Base-by-base conservation (phyloP, 1,284 basidiomycete species). In the Pseudozyma tsukubaensis region DNA sequence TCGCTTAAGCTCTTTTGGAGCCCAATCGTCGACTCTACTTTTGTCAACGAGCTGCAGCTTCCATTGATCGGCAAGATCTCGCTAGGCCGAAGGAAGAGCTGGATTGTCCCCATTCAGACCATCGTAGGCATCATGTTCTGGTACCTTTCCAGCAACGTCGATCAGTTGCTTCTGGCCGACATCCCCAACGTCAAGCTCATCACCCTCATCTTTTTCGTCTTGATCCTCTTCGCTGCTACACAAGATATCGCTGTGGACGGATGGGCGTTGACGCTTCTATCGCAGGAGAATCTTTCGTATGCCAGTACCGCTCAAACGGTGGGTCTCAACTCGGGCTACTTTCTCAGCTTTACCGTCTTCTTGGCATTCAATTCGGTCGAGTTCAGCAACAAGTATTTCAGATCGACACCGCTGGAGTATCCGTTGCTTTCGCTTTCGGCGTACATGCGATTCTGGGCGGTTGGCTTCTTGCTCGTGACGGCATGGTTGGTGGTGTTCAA, bases 161-260 rank as follows among this genome's bases (percentile, higher is more conserved):
- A 94, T 77, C 88, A 88, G 68, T 88, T 97, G 72, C 88, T 99
- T 81, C 89, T 92, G 54, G 89, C 92, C 77, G 95, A 96, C 80
- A 35, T 65, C 44, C 89, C 94, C 42, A 90, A 97, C 85, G 88
- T 99, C 50, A 85, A 88, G 53, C 89, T 91, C 77, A 87, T 99
- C 59, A 97, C 97, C 2, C 86, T 89, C 58, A 87, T 96, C 43
- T 99, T 98, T 82, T 94, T 94, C 16, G 89, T 90, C 8, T 89
- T 99, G 42, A 95, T 75, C 34, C 89, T 95, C 68, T 92, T 99
- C 76, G 96, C 97, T 16, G 97, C 97, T 7, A 99, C 97, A 0
- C 97, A 99, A 93, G 96, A 99, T 85, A 98, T 98, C 72, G 96
- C 96, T 50, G 96, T 99, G 18, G 96, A 99, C 82, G 96, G 94